phyloP scores from a whole-genome alignment of 805 yeast genomes.

The Candida silvicultrix region DNA sequence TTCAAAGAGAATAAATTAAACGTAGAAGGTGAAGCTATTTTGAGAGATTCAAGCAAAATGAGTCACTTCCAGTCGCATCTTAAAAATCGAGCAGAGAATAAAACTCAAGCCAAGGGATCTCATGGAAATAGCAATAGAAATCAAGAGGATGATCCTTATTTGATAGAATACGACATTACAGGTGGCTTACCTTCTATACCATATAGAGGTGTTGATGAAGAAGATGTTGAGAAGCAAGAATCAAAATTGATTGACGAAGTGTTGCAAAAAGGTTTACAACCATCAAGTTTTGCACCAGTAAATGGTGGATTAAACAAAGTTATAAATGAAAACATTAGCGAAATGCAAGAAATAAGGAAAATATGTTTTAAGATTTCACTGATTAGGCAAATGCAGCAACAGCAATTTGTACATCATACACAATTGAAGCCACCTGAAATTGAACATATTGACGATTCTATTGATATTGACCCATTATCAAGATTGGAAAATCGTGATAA shows the following conservation, averaged over 20 bases:
- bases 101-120: constrained; percentile 18
- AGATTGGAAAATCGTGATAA: constrained; percentile 65
- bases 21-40: constrained; percentile 60
- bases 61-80: constrained; percentile 36
- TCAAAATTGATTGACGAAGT: constrained; percentile 35
- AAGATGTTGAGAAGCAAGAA: constrained; percentile 38
- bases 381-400: constrained; percentile 86
- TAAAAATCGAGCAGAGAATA: constrained; percentile 25
- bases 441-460: constrained; percentile 47
- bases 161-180: constrained; percentile 77
- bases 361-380: constrained; percentile 83
- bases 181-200: constrained; percentile 71
- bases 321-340: constrained; percentile 58
- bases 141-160: constrained; percentile 39
- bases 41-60: constrained; percentile 66
- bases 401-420: constrained; percentile 65
- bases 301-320: constrained; percentile 55
- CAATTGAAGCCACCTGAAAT: constrained; percentile 68
- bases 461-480: constrained; percentile 81
- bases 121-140: neutral
- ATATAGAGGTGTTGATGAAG: constrained; percentile 47
- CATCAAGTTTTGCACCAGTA: constrained; percentile 34
- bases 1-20: constrained; percentile 58
- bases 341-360: constrained; percentile 84
- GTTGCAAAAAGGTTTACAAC: constrained; percentile 28